Conservation (phyloP, 306 rosid species). For the Vigna nakashimae region DNA sequence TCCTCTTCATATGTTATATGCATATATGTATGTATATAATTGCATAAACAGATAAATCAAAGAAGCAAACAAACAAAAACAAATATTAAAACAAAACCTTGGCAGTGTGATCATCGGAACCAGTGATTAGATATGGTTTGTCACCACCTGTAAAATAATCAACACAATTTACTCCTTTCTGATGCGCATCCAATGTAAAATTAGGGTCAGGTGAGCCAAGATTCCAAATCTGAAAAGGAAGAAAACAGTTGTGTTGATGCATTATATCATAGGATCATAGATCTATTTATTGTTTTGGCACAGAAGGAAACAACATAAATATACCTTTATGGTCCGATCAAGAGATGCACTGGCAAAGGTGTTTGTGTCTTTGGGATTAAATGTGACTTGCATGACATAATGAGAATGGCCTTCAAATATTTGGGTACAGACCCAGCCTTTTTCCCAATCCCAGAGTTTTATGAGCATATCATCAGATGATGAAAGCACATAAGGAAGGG, state of each 20-base stretch:
- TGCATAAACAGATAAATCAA: background rate
- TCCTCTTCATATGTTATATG: conserved; percentile 40
- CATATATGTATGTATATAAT: background rate
- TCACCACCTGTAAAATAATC: conserved; percentile 99
- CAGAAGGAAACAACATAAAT: conserved; percentile 35
- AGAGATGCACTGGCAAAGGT: conserved; percentile 99
- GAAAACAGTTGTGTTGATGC: conserved; percentile 37
- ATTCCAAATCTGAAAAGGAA: conserved; percentile 86
- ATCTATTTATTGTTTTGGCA: background rate
- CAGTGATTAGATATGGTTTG: conserved; percentile 95
- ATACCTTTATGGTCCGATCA: conserved; percentile 98
- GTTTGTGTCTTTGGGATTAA: conserved; percentile 98
- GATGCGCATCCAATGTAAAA: conserved; percentile 99
- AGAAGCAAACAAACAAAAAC: conserved; percentile 4
- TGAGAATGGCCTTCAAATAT: conserved; percentile 99
- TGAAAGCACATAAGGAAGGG: conserved; percentile 94
- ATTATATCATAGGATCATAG: conserved; percentile 42
- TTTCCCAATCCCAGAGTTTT: conserved; percentile 99
- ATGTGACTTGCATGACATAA: conserved; percentile 99
- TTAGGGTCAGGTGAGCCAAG: conserved; percentile 99
- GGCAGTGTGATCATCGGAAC: conserved; percentile 99
- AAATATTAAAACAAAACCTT: conserved; percentile 62
- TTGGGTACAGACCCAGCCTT: conserved; percentile 98
- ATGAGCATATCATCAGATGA: conserved; percentile 99
- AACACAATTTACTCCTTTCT: conserved; percentile 97